Evolutionary conservation across 2,329 filamentous ascomycete species (phyloP), one percentile per base, ranked within the genome.

Genomic region (Fusarium liriodendri): DNA sequence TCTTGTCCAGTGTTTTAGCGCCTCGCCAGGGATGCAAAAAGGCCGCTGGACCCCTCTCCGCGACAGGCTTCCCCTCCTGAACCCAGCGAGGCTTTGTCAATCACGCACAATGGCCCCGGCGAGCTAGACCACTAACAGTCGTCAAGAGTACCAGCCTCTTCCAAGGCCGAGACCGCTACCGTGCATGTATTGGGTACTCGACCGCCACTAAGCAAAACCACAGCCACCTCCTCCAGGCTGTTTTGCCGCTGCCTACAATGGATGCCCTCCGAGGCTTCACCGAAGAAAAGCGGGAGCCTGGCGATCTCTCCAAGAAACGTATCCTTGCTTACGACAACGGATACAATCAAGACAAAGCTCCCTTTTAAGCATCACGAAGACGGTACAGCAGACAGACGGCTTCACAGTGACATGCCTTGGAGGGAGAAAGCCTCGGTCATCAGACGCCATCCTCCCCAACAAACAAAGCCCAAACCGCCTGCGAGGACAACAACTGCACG

Each of bases 1-100:
- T 64, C 52, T 47, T 68, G 65, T 29, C 45, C 45, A 47, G 33
- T 62, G 70, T 73, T 73, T 70, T 73, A 73, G 70, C 66, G 70
- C 18, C 10, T 25, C 29, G n/a, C 13, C 38, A 61, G 42, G 60
- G 60, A 33, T 47, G n/a, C 27, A 37, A 33, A 35, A 47, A n/a
- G 29, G 27, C 38, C 38, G 37, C 42, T 52, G 59, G 55, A 40
- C 59, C 63, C 67, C 50, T 66, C 57, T 29, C 64, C 60, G 11
- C 27, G 33, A 45, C 58, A 70, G 69, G 62, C 59, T 70, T 70
- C 58, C 66, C 70, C 54, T 72, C 69, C 68, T 38, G 32, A 63
- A 52, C 52, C 61, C 25, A 32, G 60, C 22, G 22, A 32, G 25
- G 35, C 35, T 40, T 40, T 59, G 20, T 58, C 33, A 42, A 62